Conservation (phyloP, 148 eudicot genomes). For the Vaccinium macrocarpon region DNA sequence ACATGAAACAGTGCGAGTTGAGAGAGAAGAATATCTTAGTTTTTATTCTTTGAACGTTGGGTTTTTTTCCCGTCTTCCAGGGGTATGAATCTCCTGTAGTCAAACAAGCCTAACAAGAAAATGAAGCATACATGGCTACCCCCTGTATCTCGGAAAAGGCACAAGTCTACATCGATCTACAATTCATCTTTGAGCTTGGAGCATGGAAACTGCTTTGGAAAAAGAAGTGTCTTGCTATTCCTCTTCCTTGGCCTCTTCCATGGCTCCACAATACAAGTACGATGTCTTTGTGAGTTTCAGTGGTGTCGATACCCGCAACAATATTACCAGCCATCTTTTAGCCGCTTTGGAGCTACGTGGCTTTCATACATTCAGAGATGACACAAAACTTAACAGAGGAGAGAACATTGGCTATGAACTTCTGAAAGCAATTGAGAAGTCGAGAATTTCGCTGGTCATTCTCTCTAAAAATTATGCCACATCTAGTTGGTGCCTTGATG, state of each 20-base stretch:
- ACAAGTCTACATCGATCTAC: background rate
- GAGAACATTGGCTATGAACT: too few relatives aligned
- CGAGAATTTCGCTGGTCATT: background rate
- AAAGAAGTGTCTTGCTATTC: background rate
- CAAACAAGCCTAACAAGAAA: background rate
- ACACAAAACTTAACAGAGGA: too few relatives aligned
- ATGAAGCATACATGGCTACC: background rate
- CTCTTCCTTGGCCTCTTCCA: background rate
- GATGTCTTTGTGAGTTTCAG: conserved; percentile 10
- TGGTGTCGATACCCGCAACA: background rate
- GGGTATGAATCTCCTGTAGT: background rate
- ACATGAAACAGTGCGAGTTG: background rate
- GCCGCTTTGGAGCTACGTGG: too few relatives aligned
- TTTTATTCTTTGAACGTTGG: background rate
- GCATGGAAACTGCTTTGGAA: background rate
- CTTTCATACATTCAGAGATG: too few relatives aligned
- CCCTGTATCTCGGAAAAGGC: background rate
- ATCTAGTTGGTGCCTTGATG: conserved; percentile 4
- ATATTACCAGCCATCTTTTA: too few relatives aligned
- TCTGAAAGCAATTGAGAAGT: too few relatives aligned
- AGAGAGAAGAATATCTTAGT: background rate
- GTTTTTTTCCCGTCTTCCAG: background rate
- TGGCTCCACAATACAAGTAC: background rate
- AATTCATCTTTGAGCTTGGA: background rate
- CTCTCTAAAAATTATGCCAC: background rate